phyloP scores from a whole-genome alignment of 2,329 filamentous ascomycete genomes.

The Paraconiothyrium sp. region DNA sequence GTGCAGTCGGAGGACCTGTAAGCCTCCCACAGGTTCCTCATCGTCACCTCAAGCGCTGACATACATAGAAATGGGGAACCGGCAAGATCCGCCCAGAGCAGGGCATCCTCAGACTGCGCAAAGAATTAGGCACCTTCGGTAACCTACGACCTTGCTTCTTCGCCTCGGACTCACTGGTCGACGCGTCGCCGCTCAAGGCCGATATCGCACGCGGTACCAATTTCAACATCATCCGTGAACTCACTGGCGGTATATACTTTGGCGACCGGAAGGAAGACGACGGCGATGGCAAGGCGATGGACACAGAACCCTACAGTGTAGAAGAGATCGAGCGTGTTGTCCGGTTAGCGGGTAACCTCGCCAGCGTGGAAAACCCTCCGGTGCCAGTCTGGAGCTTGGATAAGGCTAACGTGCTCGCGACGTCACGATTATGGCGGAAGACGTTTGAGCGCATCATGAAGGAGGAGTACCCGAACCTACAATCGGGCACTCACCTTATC shows the following conservation, averaged over 20 bases:
- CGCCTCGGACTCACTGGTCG: slow-evolving; percentile 84
- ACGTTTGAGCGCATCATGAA: slow-evolving; percentile 84
- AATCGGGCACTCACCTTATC: slow-evolving; percentile 89
- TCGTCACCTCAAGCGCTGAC: slow-evolving; percentile 20
- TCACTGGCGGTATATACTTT: slow-evolving; percentile 96
- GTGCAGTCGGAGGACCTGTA: slow-evolving; percentile 91
- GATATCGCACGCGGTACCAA: slow-evolving; percentile 86
- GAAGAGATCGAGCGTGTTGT: slow-evolving; percentile 89
- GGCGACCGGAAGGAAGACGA: slow-evolving; percentile 85
- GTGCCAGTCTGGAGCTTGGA: slow-evolving; percentile 86
- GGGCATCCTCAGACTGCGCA: slow-evolving; percentile 88
- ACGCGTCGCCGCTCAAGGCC: slow-evolving; percentile 86
- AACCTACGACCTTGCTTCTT: slow-evolving; percentile 98
- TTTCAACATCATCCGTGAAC: slow-evolving; percentile 90
- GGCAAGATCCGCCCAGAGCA: slow-evolving; percentile 89
- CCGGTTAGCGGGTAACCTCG: slow-evolving; percentile 81
- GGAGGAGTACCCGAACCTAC: slow-evolving; percentile 87
- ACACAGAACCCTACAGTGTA: slow-evolving; percentile 87
- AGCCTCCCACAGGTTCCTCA: slow-evolving; percentile 27
- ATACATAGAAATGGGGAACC: slow-evolving; percentile 84
- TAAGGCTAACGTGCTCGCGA: slow-evolving; percentile 96
- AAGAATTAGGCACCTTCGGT: slow-evolving; percentile 92
- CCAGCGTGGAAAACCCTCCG: slow-evolving; percentile 78
- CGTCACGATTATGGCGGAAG: slow-evolving; percentile 87
- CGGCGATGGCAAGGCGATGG: slow-evolving; percentile 77